A percentile compares a stretch with the other conserved stretches of the same genome.
phyloP scores from a whole-genome alignment of 2,329 filamentous ascomycete species.

The Neocucurbitaria cava region DNA sequence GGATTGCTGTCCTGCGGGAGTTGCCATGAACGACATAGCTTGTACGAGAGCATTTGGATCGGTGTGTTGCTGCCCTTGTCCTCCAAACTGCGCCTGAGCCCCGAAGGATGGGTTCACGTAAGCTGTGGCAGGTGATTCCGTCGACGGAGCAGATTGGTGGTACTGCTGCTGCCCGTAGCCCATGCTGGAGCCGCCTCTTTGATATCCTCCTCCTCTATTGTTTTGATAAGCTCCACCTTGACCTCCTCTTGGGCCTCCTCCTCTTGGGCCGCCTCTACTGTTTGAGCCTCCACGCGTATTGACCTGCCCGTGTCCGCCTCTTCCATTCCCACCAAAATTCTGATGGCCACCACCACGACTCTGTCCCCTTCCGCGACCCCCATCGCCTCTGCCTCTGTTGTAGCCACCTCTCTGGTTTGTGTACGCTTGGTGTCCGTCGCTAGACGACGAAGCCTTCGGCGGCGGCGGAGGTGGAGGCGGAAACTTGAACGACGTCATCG shows the following conservation, averaged over 20 bases:
- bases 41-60: conserved; percentile 35
- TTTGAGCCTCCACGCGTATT: conserved; percentile 21
- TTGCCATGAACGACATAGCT: conserved; percentile 40
- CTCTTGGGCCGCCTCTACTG: conserved; percentile 26
- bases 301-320: conserved; percentile 27
- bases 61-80: conserved; percentile 18
- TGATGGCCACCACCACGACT: conserved; percentile 27
- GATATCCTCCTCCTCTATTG: conserved; percentile 20
- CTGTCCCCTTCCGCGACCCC: conserved; percentile 36
- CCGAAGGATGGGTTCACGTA: conserved; percentile 25
- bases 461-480: conserved; percentile 58
- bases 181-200: conserved; percentile 4
- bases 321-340: conserved; percentile 8
- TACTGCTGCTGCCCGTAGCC: conserved; percentile 14
- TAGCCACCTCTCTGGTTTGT: conserved; percentile 39
- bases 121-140: background rate
- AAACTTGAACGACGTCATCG: conserved; percentile 51
- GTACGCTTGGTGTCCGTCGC: conserved; percentile 32
- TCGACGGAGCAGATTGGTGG: conserved; percentile 8
- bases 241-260: conserved; percentile 31
- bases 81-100: conserved; percentile 10
- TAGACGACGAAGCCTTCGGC: conserved; percentile 37
- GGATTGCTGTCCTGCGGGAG: conserved; percentile 36
- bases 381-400: conserved; percentile 28
- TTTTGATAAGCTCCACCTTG: conserved; percentile 29